These are phyloP conservation scores for Coemansia sp. DNA, from an alignment of 192 early-diverging fungal genomes.

Conservation along the genomic window DNA sequence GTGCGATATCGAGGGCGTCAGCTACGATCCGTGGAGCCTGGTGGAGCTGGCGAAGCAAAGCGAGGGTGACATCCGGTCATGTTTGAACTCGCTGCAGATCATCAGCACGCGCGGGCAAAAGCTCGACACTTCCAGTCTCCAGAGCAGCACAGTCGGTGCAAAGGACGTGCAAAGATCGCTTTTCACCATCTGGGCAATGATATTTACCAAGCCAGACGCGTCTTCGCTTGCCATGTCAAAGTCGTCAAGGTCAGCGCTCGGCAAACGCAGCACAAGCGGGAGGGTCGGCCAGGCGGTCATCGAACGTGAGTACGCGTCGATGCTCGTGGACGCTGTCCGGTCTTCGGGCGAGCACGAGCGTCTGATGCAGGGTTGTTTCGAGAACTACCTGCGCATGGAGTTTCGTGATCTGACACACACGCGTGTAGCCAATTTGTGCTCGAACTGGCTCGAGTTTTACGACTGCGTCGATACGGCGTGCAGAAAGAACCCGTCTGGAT, in stretches of 20 bases:
- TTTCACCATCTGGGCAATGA: slow-evolving; percentile 78
- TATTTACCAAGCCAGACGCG: slow-evolving; percentile 62
- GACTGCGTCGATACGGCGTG: slow-evolving; percentile 62
- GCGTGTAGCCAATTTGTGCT: slow-evolving; percentile 63
- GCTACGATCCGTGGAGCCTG: slow-evolving; percentile 72
- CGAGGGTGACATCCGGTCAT: slow-evolving; percentile 85
- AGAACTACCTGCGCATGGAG: slow-evolving; percentile 81
- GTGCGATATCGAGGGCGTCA: slow-evolving; percentile 72
- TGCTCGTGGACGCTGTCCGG: slow-evolving; percentile 53
- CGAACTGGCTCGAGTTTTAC: slow-evolving; percentile 80
- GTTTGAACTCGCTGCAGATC: slow-evolving; percentile 83
- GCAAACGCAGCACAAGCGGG: slow-evolving; percentile 13
- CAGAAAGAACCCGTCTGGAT: slow-evolving; percentile 21
- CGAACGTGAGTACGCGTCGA: slow-evolving; percentile 22
- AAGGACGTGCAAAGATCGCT: slow-evolving; percentile 82
- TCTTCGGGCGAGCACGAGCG: slow-evolving; percentile 81
- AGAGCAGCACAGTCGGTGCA: slow-evolving; percentile 58
- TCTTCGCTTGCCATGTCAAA: slow-evolving; percentile 12
- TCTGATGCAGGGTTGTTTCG: slow-evolving; percentile 87
- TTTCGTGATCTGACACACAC: slow-evolving; percentile 73
- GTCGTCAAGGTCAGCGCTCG: slow-evolving; percentile 10
- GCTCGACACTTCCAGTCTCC: slow-evolving; percentile 55
- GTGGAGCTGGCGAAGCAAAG: slow-evolving; percentile 72
- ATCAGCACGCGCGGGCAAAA: slow-evolving; percentile 9
- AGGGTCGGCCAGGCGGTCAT: background rate